Evolutionary conservation across 257 asterid genomes (phyloP).

Genomic region (Agastache rugosa): DNA sequence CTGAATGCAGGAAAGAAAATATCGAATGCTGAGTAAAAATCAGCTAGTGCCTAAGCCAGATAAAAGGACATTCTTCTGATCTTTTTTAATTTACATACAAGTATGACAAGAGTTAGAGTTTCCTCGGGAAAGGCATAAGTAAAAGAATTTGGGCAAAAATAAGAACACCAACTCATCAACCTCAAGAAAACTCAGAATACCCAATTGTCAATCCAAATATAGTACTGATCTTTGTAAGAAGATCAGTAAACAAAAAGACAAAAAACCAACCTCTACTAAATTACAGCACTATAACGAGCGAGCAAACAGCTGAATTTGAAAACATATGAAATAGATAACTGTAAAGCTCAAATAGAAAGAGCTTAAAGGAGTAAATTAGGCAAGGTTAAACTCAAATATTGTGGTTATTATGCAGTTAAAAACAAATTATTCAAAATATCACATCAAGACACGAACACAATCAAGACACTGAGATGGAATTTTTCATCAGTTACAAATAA

Average conservation of each 20-base stretch:
- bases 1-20: constrained; percentile 51
- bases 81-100: neutral
- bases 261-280: neutral
- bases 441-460: too few relatives aligned
- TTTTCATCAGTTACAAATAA: neutral
- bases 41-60: neutral
- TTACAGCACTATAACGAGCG: neutral
- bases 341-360: neutral
- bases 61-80: neutral
- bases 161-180: neutral
- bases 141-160: neutral
- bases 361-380: neutral
- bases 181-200: neutral
- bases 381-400: neutral
- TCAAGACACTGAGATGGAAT: too few relatives aligned
- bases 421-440: too few relatives aligned
- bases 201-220: neutral
- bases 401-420: neutral
- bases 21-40: constrained; percentile 7
- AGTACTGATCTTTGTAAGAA: neutral
- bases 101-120: neutral
- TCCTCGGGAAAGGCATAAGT: neutral
- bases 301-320: neutral
- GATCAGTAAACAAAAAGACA: neutral
- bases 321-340: neutral